Evolutionary conservation across 2,329 filamentous ascomycete species (phyloP), one percentile per base, ranked within the genome.

Genomic region (Dendryphion nanum): DNA sequence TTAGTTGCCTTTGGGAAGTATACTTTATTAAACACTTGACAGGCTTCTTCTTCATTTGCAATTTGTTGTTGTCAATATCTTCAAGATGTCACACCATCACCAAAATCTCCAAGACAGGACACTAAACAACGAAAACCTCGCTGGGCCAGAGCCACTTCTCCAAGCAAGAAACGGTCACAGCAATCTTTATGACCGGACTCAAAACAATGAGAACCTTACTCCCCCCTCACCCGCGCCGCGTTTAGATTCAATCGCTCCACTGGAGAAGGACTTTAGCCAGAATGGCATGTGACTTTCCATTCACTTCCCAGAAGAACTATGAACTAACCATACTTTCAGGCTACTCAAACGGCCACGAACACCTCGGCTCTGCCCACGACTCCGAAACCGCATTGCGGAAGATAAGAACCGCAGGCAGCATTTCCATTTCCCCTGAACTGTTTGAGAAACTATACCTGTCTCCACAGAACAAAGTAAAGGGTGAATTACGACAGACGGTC

Each of bases 401-500:
- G 30, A 63, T 65, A 13, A 64, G 69, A 19, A 78, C 76, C 2
- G 73, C 74, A 18, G 75, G 76, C 41, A 76, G 73, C 55, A 69
- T 77, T 33, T 75, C 73, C 31, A 76, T 77, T 51, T 71, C 69
- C 4, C 74, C 74, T 2, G 73, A 76, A 48, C 66, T 76, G 2
- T 76, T 76, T 50, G 73, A 76, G 56, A 76, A 75, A 58, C 65
- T 76, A 33, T 76, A 76, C 42, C 66, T 76, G 1, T 70, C 70
- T 23, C 74, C 74, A 5, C 70, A 73, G 49, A 76, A 72, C 50
- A 55, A 63, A 21, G 73, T 77, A 23, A 64, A 70, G 44, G 73
- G 73, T 38, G 72, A 76, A 29, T 58, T 76, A 10, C 65, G 73
- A 40, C 71, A 70, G 59, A 76, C 72, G 1, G 70, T 75, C 36